phyloP scores from a whole-genome alignment of 2,329 filamentous ascomycete species.

The Epicoccum sorghinum region DNA sequence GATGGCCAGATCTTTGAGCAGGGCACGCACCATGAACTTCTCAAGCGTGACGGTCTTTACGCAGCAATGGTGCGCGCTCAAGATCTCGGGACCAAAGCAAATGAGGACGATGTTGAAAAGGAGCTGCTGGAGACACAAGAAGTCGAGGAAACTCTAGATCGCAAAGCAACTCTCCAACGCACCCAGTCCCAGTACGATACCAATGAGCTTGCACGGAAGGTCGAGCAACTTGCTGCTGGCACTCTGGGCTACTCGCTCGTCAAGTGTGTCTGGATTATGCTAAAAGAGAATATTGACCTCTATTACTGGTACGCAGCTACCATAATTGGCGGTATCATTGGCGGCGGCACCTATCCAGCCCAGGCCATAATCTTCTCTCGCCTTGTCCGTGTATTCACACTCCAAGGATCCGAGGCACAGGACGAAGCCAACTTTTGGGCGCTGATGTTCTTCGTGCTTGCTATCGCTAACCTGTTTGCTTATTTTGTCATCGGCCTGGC shows the following conservation, averaged over 20 bases:
- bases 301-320: constrained; percentile 11
- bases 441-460: constrained; percentile 33
- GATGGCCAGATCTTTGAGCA: constrained; percentile 48
- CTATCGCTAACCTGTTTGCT: constrained; percentile 20
- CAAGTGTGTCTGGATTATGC: constrained; percentile 20
- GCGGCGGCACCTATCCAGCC: constrained; percentile 12
- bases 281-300: constrained; percentile 18
- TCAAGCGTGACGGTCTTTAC: constrained; percentile 21
- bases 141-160: constrained; percentile 1
- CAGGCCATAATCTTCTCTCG: constrained; percentile 24
- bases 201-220: constrained; percentile 2
- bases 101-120: constrained; percentile 2
- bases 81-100: constrained; percentile 35
- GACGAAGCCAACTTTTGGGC: constrained; percentile 28
- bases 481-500: constrained; percentile 61
- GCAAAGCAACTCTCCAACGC: constrained; percentile 12
- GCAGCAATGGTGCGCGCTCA: constrained; percentile 24
- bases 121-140: constrained; percentile 3
- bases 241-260: constrained; percentile 15
- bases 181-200: constrained; percentile 14
- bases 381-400: constrained; percentile 23
- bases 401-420: constrained; percentile 18
- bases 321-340: constrained; percentile 6
- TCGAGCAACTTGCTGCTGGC: constrained; percentile 17
- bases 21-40: constrained; percentile 34